These are phyloP conservation scores for Tardiomyces depauwii DNA, from an alignment of 1,139 yeast genomes.

Conservation along the genomic window DNA sequence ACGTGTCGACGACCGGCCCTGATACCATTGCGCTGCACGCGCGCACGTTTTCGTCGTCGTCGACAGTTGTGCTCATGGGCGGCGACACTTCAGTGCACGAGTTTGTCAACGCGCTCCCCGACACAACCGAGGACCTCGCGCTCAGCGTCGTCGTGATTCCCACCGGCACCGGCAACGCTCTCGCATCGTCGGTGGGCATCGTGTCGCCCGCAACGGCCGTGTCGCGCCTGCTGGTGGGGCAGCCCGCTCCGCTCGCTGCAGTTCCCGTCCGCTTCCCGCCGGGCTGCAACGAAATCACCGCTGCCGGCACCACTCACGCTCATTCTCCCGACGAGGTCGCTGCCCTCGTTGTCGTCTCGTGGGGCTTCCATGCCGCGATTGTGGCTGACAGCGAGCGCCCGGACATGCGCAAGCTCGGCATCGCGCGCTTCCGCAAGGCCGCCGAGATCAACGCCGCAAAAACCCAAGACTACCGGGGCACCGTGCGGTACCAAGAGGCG, in stretches of 20 bases:
- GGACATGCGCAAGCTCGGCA: slow-evolving; percentile 52
- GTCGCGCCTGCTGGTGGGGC: slow-evolving; percentile 30
- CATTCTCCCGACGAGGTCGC: slow-evolving; percentile 6
- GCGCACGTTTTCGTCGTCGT: slow-evolving; percentile 17
- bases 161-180: slow-evolving; percentile 80
- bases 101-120: slow-evolving; percentile 45
- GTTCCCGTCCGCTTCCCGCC: slow-evolving; percentile 46
- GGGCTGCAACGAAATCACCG: slow-evolving; percentile 16
- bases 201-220: slow-evolving; percentile 32
- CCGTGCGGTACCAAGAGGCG: slow-evolving; percentile 12
- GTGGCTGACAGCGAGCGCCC: slow-evolving; percentile 72
- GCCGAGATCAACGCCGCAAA: slow-evolving; percentile 42
- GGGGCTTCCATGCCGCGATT: slow-evolving; percentile 80
- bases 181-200: slow-evolving; percentile 51
- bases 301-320: slow-evolving; percentile 12
- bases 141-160: slow-evolving; percentile 47
- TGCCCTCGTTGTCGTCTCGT: slow-evolving; percentile 54
- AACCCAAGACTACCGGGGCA: slow-evolving; percentile 42
- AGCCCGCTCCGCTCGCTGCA: slow-evolving; percentile 35
- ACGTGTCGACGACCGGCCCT: slow-evolving; percentile 25
- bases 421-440: slow-evolving; percentile 58
- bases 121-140: slow-evolving; percentile 3
- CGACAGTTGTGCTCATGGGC: slow-evolving; percentile 52
- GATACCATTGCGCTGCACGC: slow-evolving; percentile 23
- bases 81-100: slow-evolving; percentile 85